Base-by-base conservation (phyloP, 177 flowering plant genomes). In the Telopea speciosissima region DNA sequence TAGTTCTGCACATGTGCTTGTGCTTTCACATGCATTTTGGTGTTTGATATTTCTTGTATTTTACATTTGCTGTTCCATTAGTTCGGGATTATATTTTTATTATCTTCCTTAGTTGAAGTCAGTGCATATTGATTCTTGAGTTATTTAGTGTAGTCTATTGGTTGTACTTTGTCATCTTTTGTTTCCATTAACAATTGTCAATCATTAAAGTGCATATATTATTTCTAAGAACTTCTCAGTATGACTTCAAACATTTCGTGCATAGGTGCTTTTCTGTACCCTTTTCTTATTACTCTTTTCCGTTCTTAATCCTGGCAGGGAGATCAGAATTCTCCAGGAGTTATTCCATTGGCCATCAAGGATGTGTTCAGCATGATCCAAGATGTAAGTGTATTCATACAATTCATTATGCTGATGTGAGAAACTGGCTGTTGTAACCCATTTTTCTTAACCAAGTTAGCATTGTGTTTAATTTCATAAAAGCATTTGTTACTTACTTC, bases 311-410 rank as follows among this genome's bases (percentile, higher is more conserved):
- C 68, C n/a, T 76, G 62, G 63, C 88, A 95, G 99, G 99, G 99
- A 64, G 99, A 93, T 83, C 97, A 91, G 76, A 79, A 60, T 63
- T 79, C 86, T 70, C 90, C 88, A 24, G 90, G 88, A 25, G 70
- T 87, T 42, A 87, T 87, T 68, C 90, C 88, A 21, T 72, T 87
- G 80, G 90, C 90, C 13, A 87, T 87, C 83, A 87, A 84, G 74
- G 90, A 87, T 80, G 87, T 87, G 12, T 87, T 87, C 79, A 84
- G 87, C 84, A 84, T 86, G 7, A 87, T 87, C 66, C 91, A 87
- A 80, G 98, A 96, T 82, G 99, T 96, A 84, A 87, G 96, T 78
- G 61, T 16, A 58, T 58, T n/a, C 23, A 52, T 58, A n/a, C 8
- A n/a, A n/a, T 58, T 58, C 8, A 19, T 52, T 14, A 58, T 19